These are phyloP conservation scores for Pichia kudriavzevii DNA, from an alignment of 1,139 yeast genomes.

Conservation along the genomic window DNA sequence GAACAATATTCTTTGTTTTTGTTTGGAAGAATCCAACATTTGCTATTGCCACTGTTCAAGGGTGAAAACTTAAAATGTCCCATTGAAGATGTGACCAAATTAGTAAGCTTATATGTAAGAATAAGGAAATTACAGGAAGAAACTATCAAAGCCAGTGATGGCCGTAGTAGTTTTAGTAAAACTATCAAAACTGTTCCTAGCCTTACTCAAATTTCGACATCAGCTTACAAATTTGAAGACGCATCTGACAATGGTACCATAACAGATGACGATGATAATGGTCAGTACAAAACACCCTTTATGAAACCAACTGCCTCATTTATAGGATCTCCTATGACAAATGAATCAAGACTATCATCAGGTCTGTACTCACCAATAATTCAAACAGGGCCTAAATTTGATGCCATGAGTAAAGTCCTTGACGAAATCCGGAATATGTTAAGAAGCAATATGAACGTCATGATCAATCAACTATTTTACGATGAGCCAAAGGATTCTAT, in stretches of 20 bases:
- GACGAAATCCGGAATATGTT: slow-evolving; percentile 24
- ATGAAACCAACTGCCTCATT: slow-evolving; percentile 23
- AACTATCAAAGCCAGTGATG: neutral
- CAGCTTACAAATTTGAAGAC: slow-evolving; percentile 6
- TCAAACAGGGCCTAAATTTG: slow-evolving; percentile 7
- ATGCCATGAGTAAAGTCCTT: slow-evolving; percentile 14
- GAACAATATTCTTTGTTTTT: slow-evolving; percentile 41
- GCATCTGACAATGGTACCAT: neutral
- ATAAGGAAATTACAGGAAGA: slow-evolving; percentile 19
- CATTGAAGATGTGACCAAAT: slow-evolving; percentile 48
- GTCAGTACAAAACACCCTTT: too few species aligned
- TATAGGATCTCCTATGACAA: slow-evolving; percentile 16
- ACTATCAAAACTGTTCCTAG: neutral
- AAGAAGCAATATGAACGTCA: slow-evolving; percentile 22
- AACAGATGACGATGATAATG: slow-evolving; percentile 2
- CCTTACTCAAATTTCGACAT: slow-evolving; percentile 1
- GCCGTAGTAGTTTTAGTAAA: neutral
- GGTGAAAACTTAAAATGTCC: slow-evolving; percentile 44
- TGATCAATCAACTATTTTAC: slow-evolving; percentile 21
- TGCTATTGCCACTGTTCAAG: slow-evolving; percentile 40
- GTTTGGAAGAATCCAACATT: slow-evolving; percentile 39
- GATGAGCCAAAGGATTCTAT: slow-evolving; percentile 21
- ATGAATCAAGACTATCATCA: slow-evolving; percentile 17
- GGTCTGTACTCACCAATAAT: slow-evolving; percentile 18
- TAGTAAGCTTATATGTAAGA: slow-evolving; percentile 40